Evolutionary conservation across 1,284 basidiomycete genomes (phyloP).

Genomic region (Leccinum angustisporum): DNA sequence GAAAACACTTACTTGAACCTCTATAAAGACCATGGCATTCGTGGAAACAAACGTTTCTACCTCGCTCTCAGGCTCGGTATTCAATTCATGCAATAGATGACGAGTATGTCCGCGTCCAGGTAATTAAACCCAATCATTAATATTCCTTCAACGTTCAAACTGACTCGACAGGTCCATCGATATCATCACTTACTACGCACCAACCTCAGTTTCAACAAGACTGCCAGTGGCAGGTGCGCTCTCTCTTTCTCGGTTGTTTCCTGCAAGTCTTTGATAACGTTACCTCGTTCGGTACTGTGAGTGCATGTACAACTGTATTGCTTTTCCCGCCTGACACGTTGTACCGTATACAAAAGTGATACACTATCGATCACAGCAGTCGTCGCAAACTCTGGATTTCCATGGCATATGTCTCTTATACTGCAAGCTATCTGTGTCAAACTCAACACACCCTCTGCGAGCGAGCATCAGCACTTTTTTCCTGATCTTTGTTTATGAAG

Average conservation of each 20-base stretch:
- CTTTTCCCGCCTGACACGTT: not conserved
- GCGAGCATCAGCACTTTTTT: conserved; percentile 14
- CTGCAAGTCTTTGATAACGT: too few species aligned
- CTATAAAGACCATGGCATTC: conserved; percentile 14
- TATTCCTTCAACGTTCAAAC: not conserved
- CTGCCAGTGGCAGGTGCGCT: conserved; percentile 10
- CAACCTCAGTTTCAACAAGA: conserved; percentile 12
- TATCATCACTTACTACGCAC: conserved; percentile 17
- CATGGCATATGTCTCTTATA: conserved; percentile 14
- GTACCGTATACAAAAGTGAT: conserved; percentile 4
- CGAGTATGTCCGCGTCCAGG: conserved; percentile 1
- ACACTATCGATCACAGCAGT: conserved; percentile 15
- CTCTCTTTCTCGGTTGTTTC: conserved; percentile 15
- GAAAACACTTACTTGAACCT: conserved; percentile 12
- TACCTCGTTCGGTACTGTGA: conserved; percentile 13
- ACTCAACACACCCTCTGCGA: conserved; percentile 4
- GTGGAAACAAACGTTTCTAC: conserved; percentile 14
- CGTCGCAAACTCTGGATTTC: conserved; percentile 18
- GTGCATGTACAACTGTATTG: not conserved
- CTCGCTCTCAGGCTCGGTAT: conserved; percentile 12
- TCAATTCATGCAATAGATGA: conserved; percentile 19
- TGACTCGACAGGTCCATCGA: conserved; percentile 10
- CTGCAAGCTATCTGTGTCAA: conserved; percentile 12
- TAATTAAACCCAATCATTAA: not conserved
- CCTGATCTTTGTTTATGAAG: conserved; percentile 14